A percentile compares a stretch with the other conserved stretches of the same genome.
Conservation (phyloP, 2,329 filamentous ascomycete species). For the Ilyonectria destructans region DNA sequence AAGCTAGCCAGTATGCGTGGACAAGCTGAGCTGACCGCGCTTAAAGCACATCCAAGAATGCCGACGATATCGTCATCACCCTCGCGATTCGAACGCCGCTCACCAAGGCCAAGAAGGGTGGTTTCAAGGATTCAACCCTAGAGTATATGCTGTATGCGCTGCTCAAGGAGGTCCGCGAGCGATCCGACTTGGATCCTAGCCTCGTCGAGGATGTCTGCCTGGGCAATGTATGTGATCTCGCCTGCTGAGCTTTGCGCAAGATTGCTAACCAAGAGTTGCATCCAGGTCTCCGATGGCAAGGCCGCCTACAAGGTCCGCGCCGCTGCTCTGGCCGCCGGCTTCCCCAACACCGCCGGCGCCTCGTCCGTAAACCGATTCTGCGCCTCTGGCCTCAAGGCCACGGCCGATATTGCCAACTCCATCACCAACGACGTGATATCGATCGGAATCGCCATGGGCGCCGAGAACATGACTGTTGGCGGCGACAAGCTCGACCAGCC, state of each 20-base stretch:
- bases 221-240: conserved; percentile 79
- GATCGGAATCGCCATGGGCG: conserved; percentile 88
- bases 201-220: conserved; percentile 92
- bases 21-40: conserved; percentile 4
- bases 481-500: conserved; percentile 80
- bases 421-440: conserved; percentile 88
- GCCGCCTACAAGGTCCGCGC: conserved; percentile 93
- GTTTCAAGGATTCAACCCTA: conserved; percentile 93
- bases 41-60: conserved; percentile 87
- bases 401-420: conserved; percentile 93
- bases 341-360: conserved; percentile 89
- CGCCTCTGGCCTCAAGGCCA: conserved; percentile 94
- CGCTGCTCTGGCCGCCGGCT: conserved; percentile 90
- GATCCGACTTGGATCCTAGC: conserved; percentile 83
- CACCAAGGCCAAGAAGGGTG: conserved; percentile 90
- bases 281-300: conserved; percentile 84
- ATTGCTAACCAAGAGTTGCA: conserved; percentile 19
- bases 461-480: conserved; percentile 87
- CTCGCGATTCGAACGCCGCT: conserved; percentile 91
- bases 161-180: conserved; percentile 81
- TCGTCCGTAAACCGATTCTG: conserved; percentile 96
- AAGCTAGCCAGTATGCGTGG: neutral
- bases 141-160: conserved; percentile 90
- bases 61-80: conserved; percentile 97
- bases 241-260: neutral